Conservation (phyloP, 345 rosid genomes). For the Citrus inodora region DNA sequence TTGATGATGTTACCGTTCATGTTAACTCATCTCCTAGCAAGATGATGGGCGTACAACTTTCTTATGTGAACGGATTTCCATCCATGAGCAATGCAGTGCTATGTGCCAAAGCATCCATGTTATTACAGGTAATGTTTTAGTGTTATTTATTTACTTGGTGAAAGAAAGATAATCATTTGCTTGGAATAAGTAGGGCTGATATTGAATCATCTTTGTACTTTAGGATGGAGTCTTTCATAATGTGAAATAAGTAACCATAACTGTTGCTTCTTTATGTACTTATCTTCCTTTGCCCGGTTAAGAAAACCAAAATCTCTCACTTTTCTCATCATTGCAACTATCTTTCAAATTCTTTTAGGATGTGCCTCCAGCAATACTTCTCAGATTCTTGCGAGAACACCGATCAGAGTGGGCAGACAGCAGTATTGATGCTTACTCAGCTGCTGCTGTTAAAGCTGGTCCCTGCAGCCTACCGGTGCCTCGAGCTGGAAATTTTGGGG, state of each 20-base stretch:
- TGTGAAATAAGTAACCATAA: not conserved
- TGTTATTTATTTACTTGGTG: not conserved
- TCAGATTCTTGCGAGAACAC: conserved; percentile 90
- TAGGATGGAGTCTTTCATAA: not conserved
- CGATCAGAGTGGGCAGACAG: conserved; percentile 99
- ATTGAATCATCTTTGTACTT: not conserved
- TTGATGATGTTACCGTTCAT: conserved; percentile 89
- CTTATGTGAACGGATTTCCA: conserved; percentile 69
- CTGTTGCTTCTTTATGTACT: conserved; percentile 3
- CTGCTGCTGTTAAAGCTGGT: conserved; percentile 86
- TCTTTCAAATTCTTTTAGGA: conserved; percentile 42
- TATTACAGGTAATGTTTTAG: conserved; percentile 56
- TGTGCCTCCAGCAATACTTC: conserved; percentile 92
- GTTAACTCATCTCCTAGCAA: conserved; percentile 86
- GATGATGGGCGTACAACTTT: conserved; percentile 67
- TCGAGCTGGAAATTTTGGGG: conserved; percentile 78
- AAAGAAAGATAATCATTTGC: not conserved
- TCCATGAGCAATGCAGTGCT: conserved; percentile 70
- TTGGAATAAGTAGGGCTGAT: not conserved
- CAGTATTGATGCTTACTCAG: conserved; percentile 86
- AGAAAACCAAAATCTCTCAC: not conserved
- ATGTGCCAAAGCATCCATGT: conserved; percentile 98
- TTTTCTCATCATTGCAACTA: not conserved
- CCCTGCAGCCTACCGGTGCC: conserved; percentile 79
- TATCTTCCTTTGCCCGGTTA: not conserved